Conservation (phyloP, 2,329 filamentous ascomycete species). For the Apiospora malaysiana region DNA sequence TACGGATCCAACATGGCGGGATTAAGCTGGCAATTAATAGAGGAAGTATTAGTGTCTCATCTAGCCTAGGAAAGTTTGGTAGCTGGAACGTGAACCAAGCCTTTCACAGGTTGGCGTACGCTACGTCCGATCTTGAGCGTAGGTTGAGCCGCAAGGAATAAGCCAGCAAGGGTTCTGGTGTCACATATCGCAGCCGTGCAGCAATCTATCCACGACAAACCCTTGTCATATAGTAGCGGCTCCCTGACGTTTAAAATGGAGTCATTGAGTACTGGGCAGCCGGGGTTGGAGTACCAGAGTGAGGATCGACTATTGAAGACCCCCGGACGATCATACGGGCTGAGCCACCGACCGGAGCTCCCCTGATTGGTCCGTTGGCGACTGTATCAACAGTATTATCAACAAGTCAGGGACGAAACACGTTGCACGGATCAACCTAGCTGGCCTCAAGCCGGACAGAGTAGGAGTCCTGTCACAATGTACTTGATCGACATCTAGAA, state of each 20-base stretch:
- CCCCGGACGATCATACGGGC: constrained; percentile 11
- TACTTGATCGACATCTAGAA: not conserved
- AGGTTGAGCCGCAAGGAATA: constrained; percentile 10
- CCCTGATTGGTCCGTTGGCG: not conserved
- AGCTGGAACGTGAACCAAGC: constrained; percentile 6
- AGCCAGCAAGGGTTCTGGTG: not conserved
- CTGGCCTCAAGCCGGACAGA: not conserved
- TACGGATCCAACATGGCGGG: not conserved
- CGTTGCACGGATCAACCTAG: not conserved
- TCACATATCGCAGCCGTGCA: not conserved
- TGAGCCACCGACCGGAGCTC: not conserved
- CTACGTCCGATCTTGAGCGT: not conserved
- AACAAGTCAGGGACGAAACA: not conserved
- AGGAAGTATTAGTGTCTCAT: not conserved
- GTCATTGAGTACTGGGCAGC: not conserved
- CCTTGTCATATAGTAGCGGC: not conserved
- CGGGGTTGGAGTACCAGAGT: not conserved
- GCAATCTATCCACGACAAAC: not conserved
- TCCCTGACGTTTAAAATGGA: not conserved
- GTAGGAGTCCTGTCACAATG: not conserved
- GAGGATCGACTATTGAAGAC: not conserved
- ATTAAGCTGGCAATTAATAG: not conserved
- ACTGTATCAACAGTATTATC: not conserved
- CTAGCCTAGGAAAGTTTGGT: constrained; percentile 12
- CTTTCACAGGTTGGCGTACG: not conserved